Evolutionary conservation across 2,329 filamentous ascomycete species (phyloP).

Genomic region (Phialocephala sp.): DNA sequence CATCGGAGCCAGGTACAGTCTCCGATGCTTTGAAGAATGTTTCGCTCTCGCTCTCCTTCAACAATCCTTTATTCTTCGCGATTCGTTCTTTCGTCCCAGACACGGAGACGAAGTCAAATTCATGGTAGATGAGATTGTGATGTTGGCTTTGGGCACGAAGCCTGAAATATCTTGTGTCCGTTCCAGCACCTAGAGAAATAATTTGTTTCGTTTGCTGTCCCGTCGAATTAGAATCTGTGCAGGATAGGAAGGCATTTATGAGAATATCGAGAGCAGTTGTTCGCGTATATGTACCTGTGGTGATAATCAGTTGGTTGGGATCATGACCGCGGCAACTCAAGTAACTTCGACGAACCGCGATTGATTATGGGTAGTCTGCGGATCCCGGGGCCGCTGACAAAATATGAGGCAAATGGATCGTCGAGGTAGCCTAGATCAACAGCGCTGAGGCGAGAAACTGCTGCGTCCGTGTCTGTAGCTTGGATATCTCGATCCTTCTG

Average conservation of each 20-base stretch:
- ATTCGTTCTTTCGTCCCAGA: constrained; percentile 57
- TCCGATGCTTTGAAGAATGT: constrained; percentile 47
- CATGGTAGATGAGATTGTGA: constrained; percentile 74
- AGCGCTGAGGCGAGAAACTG: constrained; percentile 85
- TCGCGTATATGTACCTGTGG: constrained; percentile 85
- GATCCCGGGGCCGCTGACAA: constrained; percentile 63
- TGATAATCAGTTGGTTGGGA: constrained; percentile 6
- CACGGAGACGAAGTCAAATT: constrained; percentile 85
- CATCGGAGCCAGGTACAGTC: constrained; percentile 7
- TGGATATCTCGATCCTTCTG: constrained; percentile 78
- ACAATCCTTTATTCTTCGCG: constrained; percentile 25
- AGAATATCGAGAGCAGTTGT: constrained; percentile 83
- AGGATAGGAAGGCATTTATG: constrained; percentile 70
- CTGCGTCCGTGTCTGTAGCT: constrained; percentile 89
- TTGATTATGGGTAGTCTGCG: constrained; percentile 91
- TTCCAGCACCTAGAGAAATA: constrained; percentile 90
- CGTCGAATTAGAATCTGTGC: constrained; percentile 26
- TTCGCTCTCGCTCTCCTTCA: constrained; percentile 21
- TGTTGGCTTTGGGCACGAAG: constrained; percentile 50
- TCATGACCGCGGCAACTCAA: background rate
- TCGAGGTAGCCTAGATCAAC: constrained; percentile 84
- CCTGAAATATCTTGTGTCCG: constrained; percentile 87
- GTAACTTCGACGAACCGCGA: constrained; percentile 64
- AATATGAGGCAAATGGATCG: constrained; percentile 77
- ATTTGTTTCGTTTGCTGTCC: constrained; percentile 67